Evolutionary conservation across 2,329 filamentous ascomycete genomes (phyloP).

Genomic region (Cadophora gregata): DNA sequence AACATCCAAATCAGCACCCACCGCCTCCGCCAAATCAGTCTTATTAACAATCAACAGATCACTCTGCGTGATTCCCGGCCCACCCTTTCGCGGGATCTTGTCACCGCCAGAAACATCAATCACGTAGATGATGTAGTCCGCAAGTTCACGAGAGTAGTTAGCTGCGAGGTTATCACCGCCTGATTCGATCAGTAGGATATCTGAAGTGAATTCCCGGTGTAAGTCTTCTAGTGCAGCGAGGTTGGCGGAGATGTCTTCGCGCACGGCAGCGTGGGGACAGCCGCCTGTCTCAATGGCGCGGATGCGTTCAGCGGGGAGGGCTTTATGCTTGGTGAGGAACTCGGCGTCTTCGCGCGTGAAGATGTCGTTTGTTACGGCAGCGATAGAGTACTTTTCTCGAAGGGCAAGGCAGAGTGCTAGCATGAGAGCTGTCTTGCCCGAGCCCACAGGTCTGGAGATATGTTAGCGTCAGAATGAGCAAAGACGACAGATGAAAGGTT

Average conservation of each 20-base stretch:
- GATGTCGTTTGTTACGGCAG: constrained; percentile 98
- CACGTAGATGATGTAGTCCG: constrained; percentile 98
- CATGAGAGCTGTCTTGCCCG: constrained; percentile 97
- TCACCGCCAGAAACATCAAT: constrained; percentile 97
- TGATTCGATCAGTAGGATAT: constrained; percentile 91
- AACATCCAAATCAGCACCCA: constrained; percentile 87
- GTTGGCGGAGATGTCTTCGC: constrained; percentile 95
- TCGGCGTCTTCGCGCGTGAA: constrained; percentile 98
- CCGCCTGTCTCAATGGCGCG: constrained; percentile 97
- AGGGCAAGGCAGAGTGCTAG: constrained; percentile 87
- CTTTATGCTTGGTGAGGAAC: constrained; percentile 87
- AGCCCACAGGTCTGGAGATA: constrained; percentile 81
- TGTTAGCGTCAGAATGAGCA: constrained; percentile 22
- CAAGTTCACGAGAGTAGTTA: constrained; percentile 93
- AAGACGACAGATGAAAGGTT: neutral
- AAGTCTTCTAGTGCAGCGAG: constrained; percentile 90
- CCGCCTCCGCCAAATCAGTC: constrained; percentile 88
- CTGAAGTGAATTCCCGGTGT: constrained; percentile 78
- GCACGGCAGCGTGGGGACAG: constrained; percentile 94
- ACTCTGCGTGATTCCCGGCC: constrained; percentile 95
- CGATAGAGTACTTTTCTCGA: constrained; percentile 81
- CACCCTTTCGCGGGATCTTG: constrained; percentile 95
- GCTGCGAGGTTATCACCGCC: constrained; percentile 97
- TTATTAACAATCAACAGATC: constrained; percentile 96
- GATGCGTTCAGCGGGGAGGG: constrained; percentile 83